Base-by-base conservation (phyloP, 352 stramenopile genomes). In the Phytophthora lateralis region DNA sequence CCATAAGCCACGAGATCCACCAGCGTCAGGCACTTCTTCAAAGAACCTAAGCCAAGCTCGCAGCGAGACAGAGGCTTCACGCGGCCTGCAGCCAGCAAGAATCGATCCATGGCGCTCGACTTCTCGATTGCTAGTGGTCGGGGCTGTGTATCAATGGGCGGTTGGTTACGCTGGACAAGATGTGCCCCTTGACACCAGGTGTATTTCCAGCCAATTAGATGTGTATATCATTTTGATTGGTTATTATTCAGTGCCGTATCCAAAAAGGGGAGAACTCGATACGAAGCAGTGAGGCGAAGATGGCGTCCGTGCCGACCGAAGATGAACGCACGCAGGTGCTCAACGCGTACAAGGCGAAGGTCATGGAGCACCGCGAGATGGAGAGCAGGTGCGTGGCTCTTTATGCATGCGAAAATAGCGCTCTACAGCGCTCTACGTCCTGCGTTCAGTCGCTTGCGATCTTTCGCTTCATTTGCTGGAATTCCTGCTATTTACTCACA, bases 331-430 rank as follows among this genome's bases (percentile, higher is more conserved):
- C 91, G 54, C 89, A 98, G 82, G 90, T 98, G 60, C 80, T 99
- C 37, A 91, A 97, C 58, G 88, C 95, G 54, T 98, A 98, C 85
- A 93, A 97, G 55, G 83, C 82, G 41, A 99, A 99, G 79, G 96
- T 99, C 70, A 93, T 91, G 66, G 95, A 99, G 77, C 96, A 99
- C 78, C 89, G 93, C 53, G 95, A 99, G 77, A 97, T 98, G 60
- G 96, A 99, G 72, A 97, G 89, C 66, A 91, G 83, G 86, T 95
- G 52, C 48, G 80, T 75, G n/a, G 9, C 30, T 65, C 15, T 63
- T 9, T 46, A 1, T 51, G 3, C 39, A 47, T 58, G n/a, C n/a
- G 34, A 47, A 1, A 44, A 45, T 17, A 2, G 9, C 24, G 15
- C 14, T 41, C 20, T 29, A 44, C 14, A 17, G 7, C 34, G 5